A percentile compares a stretch with the other conserved stretches of the same genome.
These are phyloP conservation scores for Colletotrichum sp. DNA, from an alignment of 2,329 filamentous ascomycete genomes.

Conservation along the genomic window DNA sequence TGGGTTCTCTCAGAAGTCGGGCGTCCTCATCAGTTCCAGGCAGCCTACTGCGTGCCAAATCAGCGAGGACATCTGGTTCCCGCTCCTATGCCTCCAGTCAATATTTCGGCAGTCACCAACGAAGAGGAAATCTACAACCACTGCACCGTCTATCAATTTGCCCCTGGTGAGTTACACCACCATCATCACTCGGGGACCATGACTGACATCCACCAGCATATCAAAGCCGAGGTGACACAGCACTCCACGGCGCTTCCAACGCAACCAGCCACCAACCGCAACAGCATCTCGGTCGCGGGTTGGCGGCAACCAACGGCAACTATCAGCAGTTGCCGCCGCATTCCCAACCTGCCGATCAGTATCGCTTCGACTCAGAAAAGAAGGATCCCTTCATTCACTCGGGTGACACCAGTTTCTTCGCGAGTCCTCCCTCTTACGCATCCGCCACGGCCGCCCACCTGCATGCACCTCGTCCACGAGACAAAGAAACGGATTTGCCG, in stretches of 20 bases:
- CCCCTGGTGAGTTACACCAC: not conserved
- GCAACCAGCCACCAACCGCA: not conserved
- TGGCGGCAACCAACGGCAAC: not conserved
- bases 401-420: not conserved
- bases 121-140: conserved; percentile 15
- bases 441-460: not conserved
- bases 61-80: conserved; percentile 4
- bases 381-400: not conserved
- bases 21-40: conserved; percentile 10
- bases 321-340: not conserved
- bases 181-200: not conserved
- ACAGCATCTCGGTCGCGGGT: not conserved
- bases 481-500: not conserved
- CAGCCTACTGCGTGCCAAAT: conserved; percentile 9
- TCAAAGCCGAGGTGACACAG: conserved; percentile 3
- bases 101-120: conserved; percentile 7
- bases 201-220: not conserved
- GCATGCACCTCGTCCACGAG: not conserved
- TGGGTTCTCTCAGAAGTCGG: conserved; percentile 8
- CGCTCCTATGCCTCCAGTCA: conserved; percentile 11
- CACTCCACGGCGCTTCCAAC: not conserved
- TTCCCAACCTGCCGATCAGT: not conserved
- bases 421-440: conserved; percentile 1
- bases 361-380: not conserved
- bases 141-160: conserved; percentile 16